A percentile compares a stretch with the other conserved stretches of the same genome.
Conservation (phyloP, 169 alveolate genomes). For the Perkinsus marinus region DNA sequence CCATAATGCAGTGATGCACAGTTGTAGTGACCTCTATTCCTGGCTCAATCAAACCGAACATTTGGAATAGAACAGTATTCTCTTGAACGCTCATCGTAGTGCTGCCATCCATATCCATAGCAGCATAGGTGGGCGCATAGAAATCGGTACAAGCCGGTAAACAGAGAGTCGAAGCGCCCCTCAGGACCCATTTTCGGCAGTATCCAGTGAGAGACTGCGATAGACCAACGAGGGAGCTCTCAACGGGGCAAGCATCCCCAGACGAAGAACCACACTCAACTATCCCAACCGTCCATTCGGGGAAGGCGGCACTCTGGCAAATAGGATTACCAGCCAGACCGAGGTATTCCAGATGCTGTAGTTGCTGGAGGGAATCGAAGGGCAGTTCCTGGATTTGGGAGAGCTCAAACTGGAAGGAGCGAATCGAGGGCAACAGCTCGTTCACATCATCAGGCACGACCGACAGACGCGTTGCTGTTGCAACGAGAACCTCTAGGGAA, state of each 20-base stretch:
- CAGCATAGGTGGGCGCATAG: neutral
- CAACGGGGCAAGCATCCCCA: neutral
- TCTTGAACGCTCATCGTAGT: neutral
- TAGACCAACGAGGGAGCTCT: neutral
- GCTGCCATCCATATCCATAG: neutral
- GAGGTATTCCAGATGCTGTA: neutral
- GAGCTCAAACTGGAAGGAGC: neutral
- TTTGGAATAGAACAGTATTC: neutral
- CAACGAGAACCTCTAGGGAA: neutral
- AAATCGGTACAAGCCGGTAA: neutral
- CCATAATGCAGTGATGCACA: neutral
- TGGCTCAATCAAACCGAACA: neutral
- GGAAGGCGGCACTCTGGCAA: neutral
- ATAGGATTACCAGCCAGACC: neutral
- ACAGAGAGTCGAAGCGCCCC: neutral
- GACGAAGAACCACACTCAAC: neutral
- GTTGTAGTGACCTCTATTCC: neutral
- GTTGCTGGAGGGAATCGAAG: neutral
- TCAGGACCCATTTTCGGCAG: neutral
- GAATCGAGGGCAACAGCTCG: neutral
- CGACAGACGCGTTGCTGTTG: neutral
- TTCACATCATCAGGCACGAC: neutral
- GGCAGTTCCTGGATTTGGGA: neutral
- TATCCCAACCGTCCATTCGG: neutral
- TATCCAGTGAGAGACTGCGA: neutral